phyloP scores from a whole-genome alignment of 768 basidiomycete species.

The Lanmaoa pseudosensibilis region DNA sequence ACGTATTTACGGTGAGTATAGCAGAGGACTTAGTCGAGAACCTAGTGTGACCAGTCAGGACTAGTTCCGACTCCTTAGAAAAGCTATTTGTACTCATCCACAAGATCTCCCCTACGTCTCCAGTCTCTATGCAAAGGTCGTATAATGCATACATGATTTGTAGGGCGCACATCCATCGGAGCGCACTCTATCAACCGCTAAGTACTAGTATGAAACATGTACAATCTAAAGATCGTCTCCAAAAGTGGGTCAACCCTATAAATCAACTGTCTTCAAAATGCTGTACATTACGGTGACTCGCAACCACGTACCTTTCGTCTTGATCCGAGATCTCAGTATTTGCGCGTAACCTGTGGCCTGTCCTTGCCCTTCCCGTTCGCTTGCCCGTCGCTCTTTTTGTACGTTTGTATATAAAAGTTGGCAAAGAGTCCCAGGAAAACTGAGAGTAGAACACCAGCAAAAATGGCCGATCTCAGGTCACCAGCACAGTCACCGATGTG shows the following conservation, averaged over 20 bases:
- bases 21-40: background rate
- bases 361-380: background rate
- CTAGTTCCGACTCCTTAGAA: no score
- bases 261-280: background rate
- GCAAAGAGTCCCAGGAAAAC: conserved; percentile 27
- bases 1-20: background rate
- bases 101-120: background rate
- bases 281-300: background rate
- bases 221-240: background rate
- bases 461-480: conserved; percentile 18
- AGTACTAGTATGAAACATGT: background rate
- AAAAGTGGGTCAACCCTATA: background rate
- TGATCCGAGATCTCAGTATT: background rate
- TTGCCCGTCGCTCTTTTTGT: conserved; percentile 4
- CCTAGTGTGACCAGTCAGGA: background rate
- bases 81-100: no score
- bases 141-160: no score
- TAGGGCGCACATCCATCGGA: no score
- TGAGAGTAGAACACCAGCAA: conserved; percentile 15
- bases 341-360: background rate
- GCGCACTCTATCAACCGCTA: background rate
- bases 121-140: no score
- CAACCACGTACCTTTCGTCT: conserved; percentile 1
- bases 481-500: conserved; percentile 30
- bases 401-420: conserved; percentile 28